Conservation (phyloP, 1,139 yeast species). For the Pneumocystis murina region DNA sequence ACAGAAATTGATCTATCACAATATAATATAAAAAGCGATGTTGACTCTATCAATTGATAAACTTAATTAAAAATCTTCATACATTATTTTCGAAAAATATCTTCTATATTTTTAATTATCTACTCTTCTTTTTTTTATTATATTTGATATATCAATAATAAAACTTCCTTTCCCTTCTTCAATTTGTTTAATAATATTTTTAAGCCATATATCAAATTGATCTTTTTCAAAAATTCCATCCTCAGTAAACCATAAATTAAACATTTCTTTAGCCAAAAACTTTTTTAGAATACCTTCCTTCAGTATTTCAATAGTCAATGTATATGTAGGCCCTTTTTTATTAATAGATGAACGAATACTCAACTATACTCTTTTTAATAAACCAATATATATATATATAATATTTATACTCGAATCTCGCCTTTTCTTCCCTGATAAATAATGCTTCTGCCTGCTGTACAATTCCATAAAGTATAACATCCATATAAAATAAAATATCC, state of each 20-base stretch:
- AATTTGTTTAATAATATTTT: background rate
- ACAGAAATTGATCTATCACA: background rate
- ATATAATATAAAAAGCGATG: background rate
- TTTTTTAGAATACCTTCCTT: background rate
- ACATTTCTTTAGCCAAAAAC: background rate
- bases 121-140: background rate
- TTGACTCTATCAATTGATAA: background rate
- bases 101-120: background rate
- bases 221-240: background rate
- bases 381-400: constrained; percentile 9
- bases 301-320: background rate
- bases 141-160: background rate
- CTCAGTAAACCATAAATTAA: background rate
- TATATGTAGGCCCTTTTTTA: constrained; percentile 41
- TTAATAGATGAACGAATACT: background rate
- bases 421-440: constrained; percentile 43
- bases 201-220: background rate
- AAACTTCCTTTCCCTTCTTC: background rate
- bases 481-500: constrained; percentile 39
- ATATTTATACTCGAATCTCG: constrained; percentile 7
- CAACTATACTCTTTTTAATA: background rate
- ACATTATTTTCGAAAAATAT: background rate
- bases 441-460: constrained; percentile 38
- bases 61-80: background rate
- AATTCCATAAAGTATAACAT: constrained; percentile 35